phyloP scores from a whole-genome alignment of 2,329 filamentous ascomycete species.

The Tolypocladium paradoxum region DNA sequence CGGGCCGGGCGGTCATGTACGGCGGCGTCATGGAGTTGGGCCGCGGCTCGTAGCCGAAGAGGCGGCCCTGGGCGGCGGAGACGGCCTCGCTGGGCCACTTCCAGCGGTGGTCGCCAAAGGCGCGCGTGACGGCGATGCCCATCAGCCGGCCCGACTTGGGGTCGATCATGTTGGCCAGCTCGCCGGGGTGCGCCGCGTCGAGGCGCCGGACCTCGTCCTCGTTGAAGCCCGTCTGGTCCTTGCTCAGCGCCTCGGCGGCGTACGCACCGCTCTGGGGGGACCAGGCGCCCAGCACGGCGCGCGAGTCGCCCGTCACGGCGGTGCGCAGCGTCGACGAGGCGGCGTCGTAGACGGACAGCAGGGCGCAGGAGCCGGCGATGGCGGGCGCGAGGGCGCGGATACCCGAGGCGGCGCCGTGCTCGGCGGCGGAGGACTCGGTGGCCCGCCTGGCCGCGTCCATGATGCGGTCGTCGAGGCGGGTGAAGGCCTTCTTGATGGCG shows the following conservation, averaged over 20 bases:
- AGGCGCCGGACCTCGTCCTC: constrained; percentile 45
- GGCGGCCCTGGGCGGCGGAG: constrained; percentile 26
- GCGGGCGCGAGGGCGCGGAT: constrained; percentile 23
- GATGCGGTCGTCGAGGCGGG: constrained; percentile 46
- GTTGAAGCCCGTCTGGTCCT: constrained; percentile 58
- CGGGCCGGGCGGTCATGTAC: constrained; percentile 58
- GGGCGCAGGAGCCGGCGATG: constrained; percentile 48
- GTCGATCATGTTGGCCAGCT: constrained; percentile 40
- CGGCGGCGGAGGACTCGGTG: constrained; percentile 11
- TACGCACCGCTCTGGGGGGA: constrained; percentile 32
- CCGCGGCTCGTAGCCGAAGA: constrained; percentile 32
- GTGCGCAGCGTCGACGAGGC: constrained; percentile 41
- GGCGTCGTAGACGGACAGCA: constrained; percentile 52
- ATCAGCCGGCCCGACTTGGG: constrained; percentile 45
- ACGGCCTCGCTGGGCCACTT: constrained; percentile 48
- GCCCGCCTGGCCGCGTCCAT: constrained; percentile 26
- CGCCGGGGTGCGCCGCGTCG: constrained; percentile 47
- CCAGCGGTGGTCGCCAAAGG: constrained; percentile 59
- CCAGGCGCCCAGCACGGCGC: constrained; percentile 49
- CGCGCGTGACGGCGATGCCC: constrained; percentile 50
- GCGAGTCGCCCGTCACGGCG: constrained; percentile 57
- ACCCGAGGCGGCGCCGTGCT: constrained; percentile 16
- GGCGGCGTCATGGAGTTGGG: constrained; percentile 45
- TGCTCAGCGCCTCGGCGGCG: constrained; percentile 42
- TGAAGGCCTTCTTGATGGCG: constrained; percentile 48